phyloP scores from a whole-genome alignment of 2,329 filamentous ascomycete species.

The Botrytis sinoallii region DNA sequence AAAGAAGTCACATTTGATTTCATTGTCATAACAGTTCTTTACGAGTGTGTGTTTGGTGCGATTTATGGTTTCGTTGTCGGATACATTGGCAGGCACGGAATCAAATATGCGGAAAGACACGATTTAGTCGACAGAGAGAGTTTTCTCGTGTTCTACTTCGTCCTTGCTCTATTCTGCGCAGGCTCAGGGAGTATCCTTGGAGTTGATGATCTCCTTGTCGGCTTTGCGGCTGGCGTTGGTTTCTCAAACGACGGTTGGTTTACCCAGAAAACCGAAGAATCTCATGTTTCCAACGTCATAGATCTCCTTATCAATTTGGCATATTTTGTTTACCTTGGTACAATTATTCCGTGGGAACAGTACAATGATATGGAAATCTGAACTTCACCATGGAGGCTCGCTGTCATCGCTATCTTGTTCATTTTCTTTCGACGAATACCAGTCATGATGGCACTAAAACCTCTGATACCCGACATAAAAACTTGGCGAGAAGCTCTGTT shows the following conservation, averaged over 20 bases:
- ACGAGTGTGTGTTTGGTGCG: slow-evolving; percentile 93
- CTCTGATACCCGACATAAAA: slow-evolving; percentile 92
- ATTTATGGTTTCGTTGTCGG: slow-evolving; percentile 84
- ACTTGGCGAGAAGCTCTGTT: slow-evolving; percentile 97
- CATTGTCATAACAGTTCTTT: slow-evolving; percentile 85
- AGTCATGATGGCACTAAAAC: slow-evolving; percentile 88
- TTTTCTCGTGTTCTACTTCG: slow-evolving; percentile 98
- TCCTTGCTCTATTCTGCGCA: slow-evolving; percentile 87
- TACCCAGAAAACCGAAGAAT: slow-evolving; percentile 94
- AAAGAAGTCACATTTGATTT: slow-evolving; percentile 75
- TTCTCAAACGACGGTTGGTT: slow-evolving; percentile 99
- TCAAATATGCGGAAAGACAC: slow-evolving; percentile 79
- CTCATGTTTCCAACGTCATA: slow-evolving; percentile 98
- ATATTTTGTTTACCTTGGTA: slow-evolving; percentile 96
- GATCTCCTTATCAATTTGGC: slow-evolving; percentile 94
- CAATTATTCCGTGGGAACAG: slow-evolving; percentile 93
- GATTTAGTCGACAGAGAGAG: slow-evolving; percentile 93
- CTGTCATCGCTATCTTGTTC: slow-evolving; percentile 91
- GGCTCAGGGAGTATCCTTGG: slow-evolving; percentile 89
- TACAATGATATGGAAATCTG: slow-evolving; percentile 76
- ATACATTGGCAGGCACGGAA: slow-evolving; percentile 85
- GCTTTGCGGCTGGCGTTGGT: slow-evolving; percentile 93
- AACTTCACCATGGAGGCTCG: slow-evolving; percentile 79
- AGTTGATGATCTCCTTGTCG: slow-evolving; percentile 89
- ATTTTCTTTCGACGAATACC: slow-evolving; percentile 95